Percentiles rank a stretch among this genome's conserved stretches.
Evolutionary conservation across 352 stramenopile genomes (phyloP).

Genomic region (Phytophthora idaei): DNA sequence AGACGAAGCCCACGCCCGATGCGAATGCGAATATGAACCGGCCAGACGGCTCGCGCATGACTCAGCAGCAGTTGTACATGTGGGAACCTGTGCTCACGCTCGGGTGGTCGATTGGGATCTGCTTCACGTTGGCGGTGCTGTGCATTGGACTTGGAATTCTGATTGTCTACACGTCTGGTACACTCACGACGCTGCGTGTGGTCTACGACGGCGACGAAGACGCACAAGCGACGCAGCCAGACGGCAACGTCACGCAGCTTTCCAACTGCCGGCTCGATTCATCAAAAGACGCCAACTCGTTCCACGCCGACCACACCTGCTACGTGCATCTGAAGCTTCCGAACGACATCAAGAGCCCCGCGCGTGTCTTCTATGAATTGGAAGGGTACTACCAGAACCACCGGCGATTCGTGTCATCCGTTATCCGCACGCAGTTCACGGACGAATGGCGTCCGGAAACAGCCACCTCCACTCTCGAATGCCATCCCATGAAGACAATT

Average conservation of each 20-base stretch:
- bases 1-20: conserved; percentile 10
- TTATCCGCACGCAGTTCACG: conserved; percentile 67
- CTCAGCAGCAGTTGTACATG: conserved; percentile 70
- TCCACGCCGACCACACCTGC: conserved; percentile 78
- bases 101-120: conserved; percentile 61
- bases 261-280: conserved; percentile 60
- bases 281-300: conserved; percentile 55
- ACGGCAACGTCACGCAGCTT: conserved; percentile 44
- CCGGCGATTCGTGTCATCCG: conserved; percentile 74
- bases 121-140: conserved; percentile 44
- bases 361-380: conserved; percentile 73
- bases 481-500: conserved; percentile 52
- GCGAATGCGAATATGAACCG: conserved; percentile 47
- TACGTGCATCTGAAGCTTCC: conserved; percentile 64
- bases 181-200: conserved; percentile 62
- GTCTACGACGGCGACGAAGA: conserved; percentile 57
- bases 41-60: conserved; percentile 57
- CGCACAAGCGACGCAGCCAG: conserved; percentile 28
- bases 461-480: conserved; percentile 41
- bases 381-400: conserved; percentile 74
- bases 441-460: conserved; percentile 55
- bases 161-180: conserved; percentile 54
- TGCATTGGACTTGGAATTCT: conserved; percentile 55
- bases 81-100: conserved; percentile 82
- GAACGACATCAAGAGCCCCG: conserved; percentile 41